phyloP scores from a whole-genome alignment of 108 stramenopile genomes.

The Conticribra weissflogii region DNA sequence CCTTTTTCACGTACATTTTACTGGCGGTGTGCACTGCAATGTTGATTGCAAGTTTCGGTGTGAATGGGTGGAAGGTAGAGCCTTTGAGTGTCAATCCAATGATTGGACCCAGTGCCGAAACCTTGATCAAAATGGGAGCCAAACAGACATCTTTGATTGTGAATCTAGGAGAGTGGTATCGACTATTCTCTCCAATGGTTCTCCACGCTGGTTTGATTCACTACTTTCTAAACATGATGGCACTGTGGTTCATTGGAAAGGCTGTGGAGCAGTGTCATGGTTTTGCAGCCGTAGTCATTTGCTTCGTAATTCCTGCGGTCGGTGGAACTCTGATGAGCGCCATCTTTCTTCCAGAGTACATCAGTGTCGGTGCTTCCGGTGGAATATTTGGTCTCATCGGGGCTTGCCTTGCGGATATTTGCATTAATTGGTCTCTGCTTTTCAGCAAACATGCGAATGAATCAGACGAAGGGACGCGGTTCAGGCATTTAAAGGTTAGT shows the following conservation, averaged over 20 bases:
- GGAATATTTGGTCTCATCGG: slow-evolving; percentile 95
- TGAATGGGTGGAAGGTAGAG: slow-evolving; percentile 86
- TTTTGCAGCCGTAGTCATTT: slow-evolving; percentile 54
- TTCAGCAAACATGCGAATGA: slow-evolving; percentile 65
- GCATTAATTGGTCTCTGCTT: slow-evolving; percentile 88
- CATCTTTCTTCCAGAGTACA: slow-evolving; percentile 88
- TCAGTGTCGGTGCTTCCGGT: slow-evolving; percentile 92
- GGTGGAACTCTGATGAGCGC: slow-evolving; percentile 90
- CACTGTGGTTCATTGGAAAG: slow-evolving; percentile 85
- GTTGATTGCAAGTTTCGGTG: slow-evolving; percentile 61
- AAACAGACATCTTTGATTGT: slow-evolving; percentile 85
- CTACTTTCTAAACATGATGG: slow-evolving; percentile 92
- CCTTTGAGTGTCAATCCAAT: slow-evolving; percentile 86
- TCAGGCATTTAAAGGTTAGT: slow-evolving; percentile 46
- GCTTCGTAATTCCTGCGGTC: slow-evolving; percentile 86
- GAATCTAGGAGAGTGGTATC: slow-evolving; percentile 83
- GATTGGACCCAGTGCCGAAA: slow-evolving; percentile 87
- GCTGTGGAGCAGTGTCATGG: slow-evolving; percentile 93
- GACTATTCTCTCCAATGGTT: slow-evolving; percentile 89
- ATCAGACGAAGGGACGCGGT: slow-evolving; percentile 48
- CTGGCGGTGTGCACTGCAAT: slow-evolving; percentile 64
- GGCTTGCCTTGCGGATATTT: slow-evolving; percentile 86
- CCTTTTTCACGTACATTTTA: slow-evolving; percentile 75
- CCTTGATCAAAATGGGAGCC: slow-evolving; percentile 86
- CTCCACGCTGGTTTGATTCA: slow-evolving; percentile 96